Conservation (phyloP, 2,329 filamentous ascomycete genomes). For the Trichoderma atrobrunneum region DNA sequence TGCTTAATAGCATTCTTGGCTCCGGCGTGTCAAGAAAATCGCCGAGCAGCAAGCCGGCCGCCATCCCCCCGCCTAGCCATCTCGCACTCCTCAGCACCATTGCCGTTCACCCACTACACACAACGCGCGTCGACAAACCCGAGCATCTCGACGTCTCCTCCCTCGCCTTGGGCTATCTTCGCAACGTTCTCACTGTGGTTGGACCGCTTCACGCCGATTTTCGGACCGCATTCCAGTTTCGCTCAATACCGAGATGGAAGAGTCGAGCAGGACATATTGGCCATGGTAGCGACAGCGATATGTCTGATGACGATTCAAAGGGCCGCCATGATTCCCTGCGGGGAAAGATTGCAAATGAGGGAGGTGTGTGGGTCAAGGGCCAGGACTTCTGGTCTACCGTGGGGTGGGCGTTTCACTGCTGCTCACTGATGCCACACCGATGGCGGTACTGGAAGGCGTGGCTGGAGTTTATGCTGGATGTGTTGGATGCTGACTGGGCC, state of each 20-base stretch:
- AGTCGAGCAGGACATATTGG: slow-evolving; percentile 36
- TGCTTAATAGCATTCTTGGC: slow-evolving; percentile 63
- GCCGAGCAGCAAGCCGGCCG: slow-evolving; percentile 43
- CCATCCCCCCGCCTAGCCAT: slow-evolving; percentile 67
- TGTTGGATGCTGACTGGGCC: slow-evolving; percentile 68
- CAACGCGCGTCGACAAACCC: slow-evolving; percentile 63
- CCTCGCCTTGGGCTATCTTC: slow-evolving; percentile 67
- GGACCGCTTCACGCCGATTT: slow-evolving; percentile 71
- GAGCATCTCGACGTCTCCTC: slow-evolving; percentile 63
- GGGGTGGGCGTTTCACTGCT: slow-evolving; percentile 94
- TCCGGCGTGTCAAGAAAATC: slow-evolving; percentile 43
- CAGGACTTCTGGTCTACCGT: slow-evolving; percentile 86
- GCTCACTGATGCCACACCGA: slow-evolving; percentile 64
- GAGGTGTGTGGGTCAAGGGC: slow-evolving; percentile 70
- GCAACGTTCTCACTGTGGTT: slow-evolving; percentile 60
- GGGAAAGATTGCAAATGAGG: slow-evolving; percentile 58
- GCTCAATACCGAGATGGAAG: slow-evolving; percentile 31
- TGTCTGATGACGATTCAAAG: slow-evolving; percentile 38
- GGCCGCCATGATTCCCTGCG: slow-evolving; percentile 53
- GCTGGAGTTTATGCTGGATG: slow-evolving; percentile 76
- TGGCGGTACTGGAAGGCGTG: slow-evolving; percentile 82
- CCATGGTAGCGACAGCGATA: slow-evolving; percentile 42
- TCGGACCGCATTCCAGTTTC: slow-evolving; percentile 69
- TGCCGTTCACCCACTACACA: slow-evolving; percentile 76
- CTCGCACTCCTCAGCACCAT: slow-evolving; percentile 77